Percentiles rank a stretch among this genome's conserved stretches.
Conservation (phyloP, 768 basidiomycete genomes). For the Suillus lakei region DNA sequence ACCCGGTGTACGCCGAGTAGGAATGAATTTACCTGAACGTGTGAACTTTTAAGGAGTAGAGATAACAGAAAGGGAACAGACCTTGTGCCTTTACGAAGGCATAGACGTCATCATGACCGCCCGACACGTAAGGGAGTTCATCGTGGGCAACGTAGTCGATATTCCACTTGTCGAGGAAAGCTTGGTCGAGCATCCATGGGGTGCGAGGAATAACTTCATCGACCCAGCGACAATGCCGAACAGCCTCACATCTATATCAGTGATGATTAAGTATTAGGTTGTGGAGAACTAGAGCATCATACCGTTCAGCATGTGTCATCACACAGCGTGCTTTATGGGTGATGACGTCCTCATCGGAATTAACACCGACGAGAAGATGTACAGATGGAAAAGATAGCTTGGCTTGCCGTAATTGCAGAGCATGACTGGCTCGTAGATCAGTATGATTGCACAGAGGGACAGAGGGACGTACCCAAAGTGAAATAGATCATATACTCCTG, state of each 20-base stretch:
- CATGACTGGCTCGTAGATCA: conserved; percentile 64
- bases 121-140: conserved; percentile 82
- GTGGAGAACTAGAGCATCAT: conserved; percentile 16
- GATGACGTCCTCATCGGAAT: conserved; percentile 82
- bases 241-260: conserved; percentile 71
- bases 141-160: conserved; percentile 99
- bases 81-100: conserved; percentile 79
- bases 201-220: conserved; percentile 91
- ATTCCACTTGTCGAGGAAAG: conserved; percentile 80
- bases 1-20: conserved; percentile 92
- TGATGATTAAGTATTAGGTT: conserved; percentile 7
- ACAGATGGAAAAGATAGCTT: conserved; percentile 92
- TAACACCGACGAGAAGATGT: conserved; percentile 92
- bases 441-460: background rate
- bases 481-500: conserved; percentile 96
- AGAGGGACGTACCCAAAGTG: conserved; percentile 79
- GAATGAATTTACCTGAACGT: conserved; percentile 84
- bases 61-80: conserved; percentile 36
- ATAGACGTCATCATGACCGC: conserved; percentile 89
- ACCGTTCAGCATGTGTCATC: conserved; percentile 91
- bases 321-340: conserved; percentile 82
- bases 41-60: background rate
- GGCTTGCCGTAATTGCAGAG: conserved; percentile 94
- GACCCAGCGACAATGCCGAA: conserved; percentile 97
- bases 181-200: conserved; percentile 87